These are phyloP conservation scores for Cryoendolithus antarcticus DNA, from an alignment of 2,329 filamentous ascomycete species.

Conservation along the genomic window DNA sequence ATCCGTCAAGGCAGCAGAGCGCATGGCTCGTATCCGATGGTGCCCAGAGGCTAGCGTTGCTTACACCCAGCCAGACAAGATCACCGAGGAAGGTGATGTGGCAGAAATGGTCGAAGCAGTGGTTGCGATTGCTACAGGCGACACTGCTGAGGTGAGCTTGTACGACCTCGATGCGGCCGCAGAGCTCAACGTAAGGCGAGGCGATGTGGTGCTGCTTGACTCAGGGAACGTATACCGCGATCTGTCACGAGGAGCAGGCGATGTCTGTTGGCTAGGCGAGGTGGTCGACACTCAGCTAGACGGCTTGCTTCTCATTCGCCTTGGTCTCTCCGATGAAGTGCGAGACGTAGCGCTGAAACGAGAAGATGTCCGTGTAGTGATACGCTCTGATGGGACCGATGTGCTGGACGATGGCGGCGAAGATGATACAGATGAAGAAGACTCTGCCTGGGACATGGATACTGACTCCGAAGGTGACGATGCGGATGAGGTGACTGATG, in stretches of 20 bases:
- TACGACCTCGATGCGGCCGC: conserved; percentile 44
- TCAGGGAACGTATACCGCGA: conserved; percentile 13
- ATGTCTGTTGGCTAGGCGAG: conserved; percentile 40
- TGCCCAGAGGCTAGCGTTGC: conserved; percentile 41
- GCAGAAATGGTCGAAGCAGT: conserved; percentile 17
- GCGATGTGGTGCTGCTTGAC: conserved; percentile 41
- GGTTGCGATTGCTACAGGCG: conserved; percentile 9
- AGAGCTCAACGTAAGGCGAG: conserved; percentile 36
- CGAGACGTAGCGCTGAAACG: conserved; percentile 37
- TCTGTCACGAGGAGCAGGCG: conserved; percentile 5
- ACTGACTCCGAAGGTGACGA: conserved; percentile 17
- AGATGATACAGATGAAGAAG: conserved; percentile 17
- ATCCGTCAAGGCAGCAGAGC: conserved; percentile 41
- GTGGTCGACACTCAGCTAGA: conserved; percentile 41
- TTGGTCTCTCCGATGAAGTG: conserved; percentile 38
- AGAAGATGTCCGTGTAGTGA: conserved; percentile 38
- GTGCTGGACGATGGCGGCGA: conserved; percentile 10
- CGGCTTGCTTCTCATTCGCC: conserved; percentile 41
- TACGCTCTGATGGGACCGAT: conserved; percentile 24
- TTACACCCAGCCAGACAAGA: conserved; percentile 36
- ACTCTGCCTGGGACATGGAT: conserved; percentile 3
- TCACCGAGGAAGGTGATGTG: conserved; percentile 30
- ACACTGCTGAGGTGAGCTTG: conserved; percentile 41
- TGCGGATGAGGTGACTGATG: conserved; percentile 13
- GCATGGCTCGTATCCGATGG: conserved; percentile 46